Evolutionary conservation across 257 asterid genomes (phyloP), one percentile per base, ranked within the genome.

Genomic region (Ligustrum vulgare): DNA sequence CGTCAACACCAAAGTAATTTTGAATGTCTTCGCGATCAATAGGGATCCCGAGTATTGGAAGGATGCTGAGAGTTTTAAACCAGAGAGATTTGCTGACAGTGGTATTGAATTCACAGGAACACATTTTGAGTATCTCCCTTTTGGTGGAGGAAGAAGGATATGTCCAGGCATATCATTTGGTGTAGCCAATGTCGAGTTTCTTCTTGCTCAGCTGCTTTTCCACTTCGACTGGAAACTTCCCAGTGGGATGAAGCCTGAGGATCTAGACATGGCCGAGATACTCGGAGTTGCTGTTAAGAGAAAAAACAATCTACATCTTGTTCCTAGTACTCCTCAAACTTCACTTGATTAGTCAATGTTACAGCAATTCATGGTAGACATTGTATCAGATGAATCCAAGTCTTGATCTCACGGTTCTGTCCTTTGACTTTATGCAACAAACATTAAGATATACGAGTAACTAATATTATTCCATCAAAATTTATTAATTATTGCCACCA

Each of bases 161-260:
- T 72, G 79, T 13, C 49, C 70, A 3, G 81, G 86, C 7, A 76
- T 79, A 28, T 72, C 83, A 3, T 71, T 82, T 31, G 83, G 75
- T 1, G 0, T 83, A 12, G 75, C 74, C 0, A 67, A 16, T 32
- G 72, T 83, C 6, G 82, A 80, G 69, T 69, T 73, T 51, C 60
- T 73, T 37, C 67, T 74, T 6, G 77, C 84, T 28, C 36, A 39
- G 5, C 63, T 84, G 10, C 73, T 81, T 16, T 80, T 75, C 41
- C 81, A 80, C 28, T 78, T 84, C 62, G 80, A 84, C 20, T 76
- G 86, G 88, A 45, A 76, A 16, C 43, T 84, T 58, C 81, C 84
- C 0, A 8, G 11, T 20, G 84, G 75, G 8, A 2, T 60, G 0
- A 58, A 66, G n/a, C n/a, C 34, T 5, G 54, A 79, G 18, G 77